phyloP scores from a whole-genome alignment of 2,329 filamentous ascomycete species.

The Cladosporium sphaerospermum region DNA sequence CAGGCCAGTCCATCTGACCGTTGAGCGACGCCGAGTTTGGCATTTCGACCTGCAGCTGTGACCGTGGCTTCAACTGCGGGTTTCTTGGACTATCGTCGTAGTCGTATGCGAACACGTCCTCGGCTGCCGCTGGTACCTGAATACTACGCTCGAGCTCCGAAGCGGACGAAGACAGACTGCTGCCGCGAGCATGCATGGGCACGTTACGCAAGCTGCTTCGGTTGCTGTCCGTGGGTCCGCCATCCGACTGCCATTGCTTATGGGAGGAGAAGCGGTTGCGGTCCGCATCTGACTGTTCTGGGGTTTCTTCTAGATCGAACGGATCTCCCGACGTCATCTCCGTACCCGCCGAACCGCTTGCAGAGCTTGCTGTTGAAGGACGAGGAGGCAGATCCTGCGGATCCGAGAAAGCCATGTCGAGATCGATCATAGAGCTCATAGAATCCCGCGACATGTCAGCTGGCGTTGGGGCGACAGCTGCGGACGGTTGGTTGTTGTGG shows the following conservation, averaged over 20 bases:
- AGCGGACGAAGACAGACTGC: constrained; percentile 27
- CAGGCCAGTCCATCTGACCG: constrained; percentile 17
- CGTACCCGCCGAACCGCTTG: constrained; percentile 29
- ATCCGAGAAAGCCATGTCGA: constrained; percentile 33
- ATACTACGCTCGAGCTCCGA: constrained; percentile 22
- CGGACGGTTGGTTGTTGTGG: constrained; percentile 19
- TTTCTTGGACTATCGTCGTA: constrained; percentile 14
- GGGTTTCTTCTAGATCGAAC: constrained; percentile 43
- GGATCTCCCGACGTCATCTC: constrained; percentile 41
- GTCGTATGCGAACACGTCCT: constrained; percentile 18
- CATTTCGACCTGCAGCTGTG: not conserved
- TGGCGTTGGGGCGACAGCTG: constrained; percentile 17
- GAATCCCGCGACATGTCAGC: constrained; percentile 25
- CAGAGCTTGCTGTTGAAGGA: constrained; percentile 38
- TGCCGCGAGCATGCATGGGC: constrained; percentile 28
- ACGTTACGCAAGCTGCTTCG: constrained; percentile 24
- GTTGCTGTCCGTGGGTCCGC: constrained; percentile 20
- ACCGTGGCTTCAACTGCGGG: not conserved
- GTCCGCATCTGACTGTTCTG: constrained; percentile 24
- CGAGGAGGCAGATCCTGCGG: constrained; percentile 33
- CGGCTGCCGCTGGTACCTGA: constrained; percentile 16
- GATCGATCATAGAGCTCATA: constrained; percentile 41
- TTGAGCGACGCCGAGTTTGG: constrained; percentile 1
- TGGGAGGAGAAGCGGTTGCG: constrained; percentile 30
- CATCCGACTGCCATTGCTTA: constrained; percentile 32